Base-by-base conservation (phyloP, 2,329 filamentous ascomycete genomes). In the Exserohilum rostratum region DNA sequence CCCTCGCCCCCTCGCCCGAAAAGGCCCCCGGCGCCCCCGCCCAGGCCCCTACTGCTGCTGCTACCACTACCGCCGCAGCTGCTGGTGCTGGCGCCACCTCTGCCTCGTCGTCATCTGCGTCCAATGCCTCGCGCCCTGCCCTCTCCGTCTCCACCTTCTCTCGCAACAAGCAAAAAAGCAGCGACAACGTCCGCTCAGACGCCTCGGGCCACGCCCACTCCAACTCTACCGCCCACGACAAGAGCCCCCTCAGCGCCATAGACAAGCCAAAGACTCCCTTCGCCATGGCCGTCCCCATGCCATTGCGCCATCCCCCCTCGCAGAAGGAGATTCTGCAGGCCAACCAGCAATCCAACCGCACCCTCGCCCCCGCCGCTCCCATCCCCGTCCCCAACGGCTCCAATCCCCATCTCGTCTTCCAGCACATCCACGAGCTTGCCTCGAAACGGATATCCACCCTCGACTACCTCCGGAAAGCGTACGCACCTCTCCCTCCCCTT, bases 371-470 rank as follows among this genome's bases (percentile, higher is more conserved):
- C 0, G 65, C 70, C 0, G 67, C 71, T 2, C 64, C 68, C 5
- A 69, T 72, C 11, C 44, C 64, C 62, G 37, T 75, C 67, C 51
- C 68, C 66, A 54, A 72, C 71, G 58, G 78, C 45, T 57, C 66
- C 72, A 84, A 81, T 60, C 83, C 85, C 7, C 77, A 80, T 55
- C 77, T 81, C 43, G 79, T 87, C 51, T 87, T 85, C 71, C 82
- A 86, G 63, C 83, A 87, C 60, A 86, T 99, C 57, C 90, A 93
- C 53, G 93, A 98, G 56, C 85, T 91, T 66, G 89, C 91, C 33
- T 88, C 89, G 54, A 99, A 99, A 80, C 85, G 95, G 65, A 96
- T 99, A 79, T 92, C 91, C 2, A 98, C 95, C 0, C 76, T 99
- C 37, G 91, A 96, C 67, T 99, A 99, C 72, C 76, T 99, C 60